Evolutionary conservation across 208 protist genomes (phyloP).

Genomic region (Jaenimonas drosophilae): DNA sequence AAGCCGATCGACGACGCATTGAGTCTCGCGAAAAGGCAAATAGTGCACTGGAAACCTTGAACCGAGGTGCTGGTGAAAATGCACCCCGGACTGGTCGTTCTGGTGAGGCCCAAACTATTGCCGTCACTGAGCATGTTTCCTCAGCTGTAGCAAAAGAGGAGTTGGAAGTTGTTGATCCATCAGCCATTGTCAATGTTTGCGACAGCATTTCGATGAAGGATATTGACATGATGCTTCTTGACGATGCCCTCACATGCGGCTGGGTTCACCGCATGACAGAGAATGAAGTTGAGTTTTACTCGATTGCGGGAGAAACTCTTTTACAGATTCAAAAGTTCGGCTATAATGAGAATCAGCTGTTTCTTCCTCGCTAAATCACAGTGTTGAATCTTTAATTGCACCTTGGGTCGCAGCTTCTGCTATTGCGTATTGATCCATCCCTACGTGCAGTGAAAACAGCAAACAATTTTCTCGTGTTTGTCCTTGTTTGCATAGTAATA

Average conservation of each 20-base stretch:
- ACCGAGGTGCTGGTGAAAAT: conserved; percentile 9
- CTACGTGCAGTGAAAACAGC: too few species aligned
- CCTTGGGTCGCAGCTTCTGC: too few species aligned
- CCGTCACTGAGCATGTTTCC: too few species aligned
- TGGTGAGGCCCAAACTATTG: too few species aligned
- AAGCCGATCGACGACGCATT: conserved; percentile 28
- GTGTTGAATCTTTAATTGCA: too few species aligned
- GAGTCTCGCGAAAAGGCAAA: conserved; percentile 25
- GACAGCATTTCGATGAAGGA: conserved; percentile 65
- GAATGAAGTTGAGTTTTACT: conserved; percentile 68
- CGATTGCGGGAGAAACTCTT: conserved; percentile 41
- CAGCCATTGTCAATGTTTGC: too few species aligned
- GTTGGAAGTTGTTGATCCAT: too few species aligned
- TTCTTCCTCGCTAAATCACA: conserved; percentile 9
- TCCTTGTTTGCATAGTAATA: too few species aligned
- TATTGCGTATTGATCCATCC: too few species aligned
- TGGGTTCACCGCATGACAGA: conserved; percentile 63
- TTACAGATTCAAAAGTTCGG: conserved; percentile 52
- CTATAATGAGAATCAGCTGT: conserved; percentile 67
- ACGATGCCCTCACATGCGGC: conserved; percentile 60
- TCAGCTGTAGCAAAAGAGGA: too few species aligned
- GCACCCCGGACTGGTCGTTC: not conserved
- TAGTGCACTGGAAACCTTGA: conserved; percentile 16
- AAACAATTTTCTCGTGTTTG: too few species aligned
- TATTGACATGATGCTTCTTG: conserved; percentile 75